Percentiles rank a stretch among this genome's conserved stretches.
Conservation (phyloP, 2,329 filamentous ascomycete genomes). For the Phyllosticta paracitricarpa region DNA sequence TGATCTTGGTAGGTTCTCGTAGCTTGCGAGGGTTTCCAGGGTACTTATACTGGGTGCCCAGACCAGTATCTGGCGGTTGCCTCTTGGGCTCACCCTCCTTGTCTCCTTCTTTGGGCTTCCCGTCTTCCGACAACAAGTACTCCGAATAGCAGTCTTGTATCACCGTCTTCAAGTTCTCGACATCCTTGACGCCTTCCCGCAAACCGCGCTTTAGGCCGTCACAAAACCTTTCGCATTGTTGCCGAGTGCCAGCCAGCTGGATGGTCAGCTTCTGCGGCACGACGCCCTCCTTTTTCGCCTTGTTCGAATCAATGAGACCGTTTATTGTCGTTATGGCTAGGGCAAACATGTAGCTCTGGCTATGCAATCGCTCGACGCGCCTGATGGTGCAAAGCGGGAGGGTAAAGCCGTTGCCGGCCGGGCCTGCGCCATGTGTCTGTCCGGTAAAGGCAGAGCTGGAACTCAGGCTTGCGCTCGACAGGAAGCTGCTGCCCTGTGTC, state of each 20-base stretch:
- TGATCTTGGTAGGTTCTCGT: slow-evolving; percentile 91
- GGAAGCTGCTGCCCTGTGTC: slow-evolving; percentile 80
- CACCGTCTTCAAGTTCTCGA: slow-evolving; percentile 72
- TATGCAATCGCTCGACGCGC: slow-evolving; percentile 85
- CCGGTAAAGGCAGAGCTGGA: slow-evolving; percentile 80
- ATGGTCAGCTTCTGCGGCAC: slow-evolving; percentile 82
- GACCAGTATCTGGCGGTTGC: slow-evolving; percentile 76
- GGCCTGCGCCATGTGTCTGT: slow-evolving; percentile 84
- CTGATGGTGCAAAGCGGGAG: slow-evolving; percentile 86
- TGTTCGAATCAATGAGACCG: slow-evolving; percentile 37
- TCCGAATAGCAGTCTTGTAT: slow-evolving; percentile 77
- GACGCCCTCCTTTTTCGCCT: slow-evolving; percentile 38
- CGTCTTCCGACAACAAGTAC: slow-evolving; percentile 44
- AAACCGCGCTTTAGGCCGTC: slow-evolving; percentile 89
- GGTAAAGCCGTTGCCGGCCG: slow-evolving; percentile 91
- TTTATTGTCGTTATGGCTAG: slow-evolving; percentile 96
- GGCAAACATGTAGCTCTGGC: slow-evolving; percentile 84
- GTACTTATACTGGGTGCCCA: slow-evolving; percentile 89
- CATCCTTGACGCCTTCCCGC: slow-evolving; percentile 75
- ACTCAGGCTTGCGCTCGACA: slow-evolving; percentile 66
- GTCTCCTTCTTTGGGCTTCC: slow-evolving; percentile 16
- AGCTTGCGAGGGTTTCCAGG: slow-evolving; percentile 91
- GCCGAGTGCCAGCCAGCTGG: slow-evolving; percentile 79
- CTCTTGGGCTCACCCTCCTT: slow-evolving; percentile 23
- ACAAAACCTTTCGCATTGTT: slow-evolving; percentile 88